Evolutionary conservation across 805 yeast species (phyloP), one percentile per base, ranked within the genome.

Genomic region (Tetrapisispora nanseiensis): DNA sequence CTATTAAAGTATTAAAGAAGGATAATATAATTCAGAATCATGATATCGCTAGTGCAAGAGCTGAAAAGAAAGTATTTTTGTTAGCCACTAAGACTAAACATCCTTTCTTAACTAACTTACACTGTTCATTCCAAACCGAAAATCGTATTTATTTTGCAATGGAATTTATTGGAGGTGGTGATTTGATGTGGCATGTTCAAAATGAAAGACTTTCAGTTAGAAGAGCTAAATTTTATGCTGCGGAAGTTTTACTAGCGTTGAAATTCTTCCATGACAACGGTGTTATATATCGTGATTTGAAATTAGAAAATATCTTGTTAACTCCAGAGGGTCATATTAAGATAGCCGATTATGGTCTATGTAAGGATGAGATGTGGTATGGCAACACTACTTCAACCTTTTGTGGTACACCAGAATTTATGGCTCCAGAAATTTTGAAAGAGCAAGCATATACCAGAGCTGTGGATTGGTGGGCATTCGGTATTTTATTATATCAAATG

Each of bases 401-500:
- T 69, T 92, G 98, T 70, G 98, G 99, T 53, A 92, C 99, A 2
- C 99, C 99, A 0, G 98, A 92, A 63, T 85, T 92, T 52, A 92
- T 92, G 95, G 99, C 98, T 1, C 99, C 99, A 0, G 99, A 92
- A 64, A 90, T 92, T 51, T 71, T 92, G 57, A 80, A 86, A 49
- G 97, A 92, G 42, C 95, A 89, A 62, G 83, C 80, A 46, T 92
- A 92, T 57, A 92, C 87, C 41, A 78, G 95, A 57, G 83, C 92
- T 31, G 98, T 92, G 42, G 99, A 92, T 66, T 92, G 98, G 98
- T 92, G 98, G 98, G 97, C 98, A 1, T 86, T 89, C 70, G 99
- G 99, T 44, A 97, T 92, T 23, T 71, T 92, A 49, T 70, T 92
- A 50, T 92, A 90, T 64, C 98, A 92, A 65, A 92, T 92, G 99